phyloP scores from a whole-genome alignment of 805 yeast genomes.

The Blastobotrys chiropterorum region DNA sequence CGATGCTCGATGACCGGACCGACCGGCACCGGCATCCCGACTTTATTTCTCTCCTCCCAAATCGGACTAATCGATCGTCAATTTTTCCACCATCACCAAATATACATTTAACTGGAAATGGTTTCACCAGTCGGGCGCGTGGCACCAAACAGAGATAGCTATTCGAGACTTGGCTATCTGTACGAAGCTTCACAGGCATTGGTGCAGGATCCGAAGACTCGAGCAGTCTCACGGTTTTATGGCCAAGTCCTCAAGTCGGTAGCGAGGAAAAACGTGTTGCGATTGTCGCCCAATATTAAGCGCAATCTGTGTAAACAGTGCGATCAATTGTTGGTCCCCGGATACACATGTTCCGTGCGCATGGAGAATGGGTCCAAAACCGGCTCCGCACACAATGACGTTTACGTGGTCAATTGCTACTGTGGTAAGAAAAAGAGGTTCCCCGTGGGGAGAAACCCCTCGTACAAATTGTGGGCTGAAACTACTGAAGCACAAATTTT shows the following conservation, averaged over 20 bases:
- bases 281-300: constrained; percentile 49
- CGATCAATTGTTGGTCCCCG: constrained; percentile 45
- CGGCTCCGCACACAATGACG: constrained; percentile 36
- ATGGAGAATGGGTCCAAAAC: constrained; percentile 40
- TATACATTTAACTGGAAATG: not conserved
- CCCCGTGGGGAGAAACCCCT: constrained; percentile 54
- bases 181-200: constrained; percentile 31
- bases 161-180: constrained; percentile 25
- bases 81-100: not conserved
- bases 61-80: too few species aligned
- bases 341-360: constrained; percentile 35
- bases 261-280: constrained; percentile 60
- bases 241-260: constrained; percentile 51
- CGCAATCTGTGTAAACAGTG: constrained; percentile 68
- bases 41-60: too few species aligned
- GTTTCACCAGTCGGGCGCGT: not conserved
- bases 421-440: constrained; percentile 52
- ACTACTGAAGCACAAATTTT: not conserved
- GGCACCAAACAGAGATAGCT: constrained; percentile 31
- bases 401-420: constrained; percentile 43
- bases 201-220: constrained; percentile 13
- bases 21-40: too few species aligned
- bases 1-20: too few species aligned
- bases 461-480: constrained; percentile 38
- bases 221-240: constrained; percentile 50